phyloP scores from a whole-genome alignment of 192 early-diverging fungal genomes.

The Geranomyces variabilis region DNA sequence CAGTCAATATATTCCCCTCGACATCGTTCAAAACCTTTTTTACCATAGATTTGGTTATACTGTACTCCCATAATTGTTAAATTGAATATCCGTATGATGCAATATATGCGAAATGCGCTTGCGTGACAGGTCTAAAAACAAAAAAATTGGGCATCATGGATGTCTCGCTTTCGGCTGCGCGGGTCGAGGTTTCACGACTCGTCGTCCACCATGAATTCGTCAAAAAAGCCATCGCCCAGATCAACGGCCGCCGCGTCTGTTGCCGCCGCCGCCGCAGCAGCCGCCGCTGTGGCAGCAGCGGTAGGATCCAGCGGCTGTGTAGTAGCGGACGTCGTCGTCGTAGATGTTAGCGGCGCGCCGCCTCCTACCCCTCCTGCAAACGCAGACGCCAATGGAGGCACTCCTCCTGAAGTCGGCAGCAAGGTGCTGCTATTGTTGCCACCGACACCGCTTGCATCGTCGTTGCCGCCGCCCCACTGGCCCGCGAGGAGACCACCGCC shows the following conservation, averaged over 20 bases:
- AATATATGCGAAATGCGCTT: too few relatives aligned
- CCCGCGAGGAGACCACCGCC: neutral
- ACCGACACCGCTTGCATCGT: neutral
- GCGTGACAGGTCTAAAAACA: too few relatives aligned
- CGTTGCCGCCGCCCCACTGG: neutral
- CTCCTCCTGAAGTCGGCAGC: neutral
- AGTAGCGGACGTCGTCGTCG: neutral
- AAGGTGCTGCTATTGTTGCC: neutral
- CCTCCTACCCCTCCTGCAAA: too few relatives aligned
- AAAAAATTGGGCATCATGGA: too few relatives aligned
- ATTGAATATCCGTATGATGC: too few relatives aligned
- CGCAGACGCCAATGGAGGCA: neutral
- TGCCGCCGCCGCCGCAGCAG: neutral
- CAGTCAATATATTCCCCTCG: too few relatives aligned
- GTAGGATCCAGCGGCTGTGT: neutral
- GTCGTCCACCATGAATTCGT: neutral
- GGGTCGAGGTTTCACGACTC: too few relatives aligned
- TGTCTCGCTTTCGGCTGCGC: too few relatives aligned
- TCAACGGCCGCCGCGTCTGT: neutral
- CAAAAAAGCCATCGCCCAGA: slow-evolving; percentile 1
- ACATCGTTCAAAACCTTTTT: too few relatives aligned
- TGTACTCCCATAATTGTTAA: too few relatives aligned
- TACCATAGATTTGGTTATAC: too few relatives aligned
- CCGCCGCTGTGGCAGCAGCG: neutral
- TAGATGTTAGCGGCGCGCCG: neutral